Evolutionary conservation across 2,329 filamentous ascomycete species (phyloP), one percentile per base, ranked within the genome.

Genomic region (Diplodia scrobiculata): DNA sequence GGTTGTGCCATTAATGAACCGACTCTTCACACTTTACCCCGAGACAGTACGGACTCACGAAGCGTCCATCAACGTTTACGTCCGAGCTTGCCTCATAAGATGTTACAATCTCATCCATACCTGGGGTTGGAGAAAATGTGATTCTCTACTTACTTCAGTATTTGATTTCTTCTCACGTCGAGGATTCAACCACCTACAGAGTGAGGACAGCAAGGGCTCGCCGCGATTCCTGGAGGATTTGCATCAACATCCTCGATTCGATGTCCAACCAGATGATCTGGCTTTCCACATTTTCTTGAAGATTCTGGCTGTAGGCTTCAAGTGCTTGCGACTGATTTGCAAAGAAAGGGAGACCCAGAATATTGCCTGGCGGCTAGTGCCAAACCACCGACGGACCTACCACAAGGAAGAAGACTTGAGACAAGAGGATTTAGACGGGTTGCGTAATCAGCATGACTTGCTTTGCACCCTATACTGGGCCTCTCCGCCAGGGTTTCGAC

Each of bases 361-460:
- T 66, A 81, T 86, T 64, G 81, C 83, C 3, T 86, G 83, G 78
- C 82, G 86, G 27, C 79, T 84, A 27, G 79, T 87, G 36, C 86
- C 86, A 3, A 87, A 87, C 66, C 85, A 87, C 71, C 84, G 84
- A 3, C 82, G 85, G n/a, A 81, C 77, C 5, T 86, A 86, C 72
- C 84, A 81, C 1, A 88, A 87, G 71, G 86, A 88, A 32, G 77
- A 84, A 67, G 75, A 79, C 4, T 72, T 88, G 14, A 79, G 78
- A 34, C 79, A 82, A 63, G 79, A 82, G 66, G 85, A 85, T 68
- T 75, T 88, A 13, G 81, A 84, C 62, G 84, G 86, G 1, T 75
- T 88, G 53, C 81, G 84, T 55, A 88, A 88, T 69, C 85, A 88
- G 67, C 85, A 87, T 68, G 85, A 88, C 70, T 77, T 88, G 17